phyloP scores from a whole-genome alignment of 129 eudicot genomes.

The Heracleum sosnowskyi region DNA sequence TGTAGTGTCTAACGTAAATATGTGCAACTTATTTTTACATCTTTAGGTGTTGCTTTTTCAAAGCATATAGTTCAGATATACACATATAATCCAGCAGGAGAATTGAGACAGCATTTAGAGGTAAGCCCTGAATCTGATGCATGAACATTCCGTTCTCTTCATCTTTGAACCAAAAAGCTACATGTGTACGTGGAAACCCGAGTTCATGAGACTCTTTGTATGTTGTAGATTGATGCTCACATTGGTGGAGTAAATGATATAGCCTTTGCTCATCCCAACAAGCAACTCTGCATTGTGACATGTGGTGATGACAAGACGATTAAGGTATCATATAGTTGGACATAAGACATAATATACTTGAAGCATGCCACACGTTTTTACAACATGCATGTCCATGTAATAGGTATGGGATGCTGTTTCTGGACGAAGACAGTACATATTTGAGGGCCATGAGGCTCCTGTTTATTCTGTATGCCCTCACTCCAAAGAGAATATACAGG shows the following conservation, averaged over 20 bases:
- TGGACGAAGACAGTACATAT: conserved; percentile 57
- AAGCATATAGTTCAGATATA: conserved; percentile 90
- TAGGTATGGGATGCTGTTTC: conserved; percentile 92
- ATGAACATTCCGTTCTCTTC: neutral
- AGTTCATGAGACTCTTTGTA: neutral
- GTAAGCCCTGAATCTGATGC: conserved; percentile 29
- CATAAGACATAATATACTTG: neutral
- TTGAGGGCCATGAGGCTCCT: conserved; percentile 95
- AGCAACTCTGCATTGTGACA: conserved; percentile 65
- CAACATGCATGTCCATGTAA: conserved; percentile 15
- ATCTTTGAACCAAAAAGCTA: neutral
- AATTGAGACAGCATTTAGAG: conserved; percentile 62
- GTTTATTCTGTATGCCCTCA: conserved; percentile 85
- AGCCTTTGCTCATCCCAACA: conserved; percentile 77
- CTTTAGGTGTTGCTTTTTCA: conserved; percentile 78
- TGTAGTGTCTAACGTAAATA: neutral
- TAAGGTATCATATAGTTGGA: conserved; percentile 40
- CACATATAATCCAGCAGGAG: conserved; percentile 61
- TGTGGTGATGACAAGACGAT: conserved; percentile 90
- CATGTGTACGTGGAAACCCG: neutral
- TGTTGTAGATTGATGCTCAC: conserved; percentile 75
- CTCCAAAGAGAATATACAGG: conserved; percentile 72
- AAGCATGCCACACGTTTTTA: conserved; percentile 6
- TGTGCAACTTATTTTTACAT: conserved; percentile 10
- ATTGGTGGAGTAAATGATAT: conserved; percentile 79